These are phyloP conservation scores for Nematocida homosporus DNA, from an alignment of 371 early-diverging fungal genomes.

Conservation along the genomic window DNA sequence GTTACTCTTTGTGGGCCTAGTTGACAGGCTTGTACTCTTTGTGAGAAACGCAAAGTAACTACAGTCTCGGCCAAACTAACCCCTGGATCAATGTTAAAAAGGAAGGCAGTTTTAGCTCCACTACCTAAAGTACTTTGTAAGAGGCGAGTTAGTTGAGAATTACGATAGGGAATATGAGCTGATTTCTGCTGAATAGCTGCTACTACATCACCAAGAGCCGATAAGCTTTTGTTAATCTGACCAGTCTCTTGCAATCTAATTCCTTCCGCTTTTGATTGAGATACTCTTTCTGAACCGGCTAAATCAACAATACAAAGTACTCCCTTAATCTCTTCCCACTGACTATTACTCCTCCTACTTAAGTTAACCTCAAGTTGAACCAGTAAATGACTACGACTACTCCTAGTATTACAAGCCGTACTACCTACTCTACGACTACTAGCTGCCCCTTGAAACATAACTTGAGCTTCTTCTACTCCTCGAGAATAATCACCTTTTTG, in stretches of 20 bases:
- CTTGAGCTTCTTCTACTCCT: constrained; percentile 73
- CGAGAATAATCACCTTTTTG: constrained; percentile 72
- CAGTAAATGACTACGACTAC: constrained; percentile 85
- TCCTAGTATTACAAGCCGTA: constrained; percentile 84
- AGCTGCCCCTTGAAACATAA: constrained; percentile 73
- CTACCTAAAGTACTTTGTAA: constrained; percentile 79
- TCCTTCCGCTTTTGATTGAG: constrained; percentile 78
- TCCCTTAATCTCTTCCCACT: constrained; percentile 72
- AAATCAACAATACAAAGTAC: constrained; percentile 87
- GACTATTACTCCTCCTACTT: constrained; percentile 70
- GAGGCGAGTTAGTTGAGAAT: constrained; percentile 87
- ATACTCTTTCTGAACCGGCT: constrained; percentile 94
- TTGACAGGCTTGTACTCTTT: constrained; percentile 33
- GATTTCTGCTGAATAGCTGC: constrained; percentile 73
- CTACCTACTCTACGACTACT: constrained; percentile 79
- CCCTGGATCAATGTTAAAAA: constrained; percentile 77
- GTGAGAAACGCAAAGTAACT: constrained; percentile 17
- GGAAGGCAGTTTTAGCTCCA: constrained; percentile 91
- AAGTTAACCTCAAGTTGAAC: constrained; percentile 70
- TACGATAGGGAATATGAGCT: constrained; percentile 84
- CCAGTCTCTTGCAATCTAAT: constrained; percentile 85
- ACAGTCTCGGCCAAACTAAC: constrained; percentile 19
- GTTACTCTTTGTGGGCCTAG: not conserved
- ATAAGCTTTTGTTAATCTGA: constrained; percentile 88
- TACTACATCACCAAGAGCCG: constrained; percentile 85